Percentiles rank a stretch among this genome's conserved stretches.
Conservation (phyloP, 2,329 filamentous ascomycete genomes). For the Microcyclosporella mali region DNA sequence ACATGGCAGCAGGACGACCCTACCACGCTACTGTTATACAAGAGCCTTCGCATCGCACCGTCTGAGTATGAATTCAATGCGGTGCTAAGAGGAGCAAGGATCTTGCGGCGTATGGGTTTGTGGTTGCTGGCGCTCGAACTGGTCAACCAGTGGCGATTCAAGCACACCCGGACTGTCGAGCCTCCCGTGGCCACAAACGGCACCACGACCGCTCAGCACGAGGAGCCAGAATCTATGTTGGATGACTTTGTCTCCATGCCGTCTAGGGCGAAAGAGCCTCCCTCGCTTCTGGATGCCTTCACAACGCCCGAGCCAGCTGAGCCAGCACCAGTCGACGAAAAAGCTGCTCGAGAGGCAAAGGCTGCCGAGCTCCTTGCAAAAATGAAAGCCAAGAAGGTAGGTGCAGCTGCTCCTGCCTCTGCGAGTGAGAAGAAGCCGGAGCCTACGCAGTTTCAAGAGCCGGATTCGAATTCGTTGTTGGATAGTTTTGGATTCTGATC, state of each 20-base stretch:
- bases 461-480: slow-evolving; percentile 79
- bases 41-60: slow-evolving; percentile 74
- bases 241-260: slow-evolving; percentile 17
- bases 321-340: slow-evolving; percentile 15
- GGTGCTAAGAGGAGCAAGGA: slow-evolving; percentile 75
- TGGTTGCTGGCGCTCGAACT: slow-evolving; percentile 82
- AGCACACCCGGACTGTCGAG: slow-evolving; percentile 31
- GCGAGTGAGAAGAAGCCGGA: slow-evolving; percentile 47
- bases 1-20: slow-evolving; percentile 75
- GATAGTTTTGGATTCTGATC: slow-evolving; percentile 84
- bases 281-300: slow-evolving; percentile 21
- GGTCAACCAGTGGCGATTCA: slow-evolving; percentile 76
- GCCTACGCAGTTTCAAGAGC: slow-evolving; percentile 81
- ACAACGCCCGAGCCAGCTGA: slow-evolving; percentile 10
- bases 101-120: slow-evolving; percentile 51
- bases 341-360: slow-evolving; percentile 25
- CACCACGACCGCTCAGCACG: slow-evolving; percentile 7
- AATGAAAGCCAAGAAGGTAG: slow-evolving; percentile 37
- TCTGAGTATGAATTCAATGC: slow-evolving; percentile 36
- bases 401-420: slow-evolving; percentile 13
- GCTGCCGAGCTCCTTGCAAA: slow-evolving; percentile 34
- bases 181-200: slow-evolving; percentile 7
- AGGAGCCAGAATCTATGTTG: slow-evolving; percentile 18
- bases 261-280: slow-evolving; percentile 2
- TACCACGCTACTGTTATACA: slow-evolving; percentile 78